phyloP scores from a whole-genome alignment of 345 rosid species.

The Mangifera indica region DNA sequence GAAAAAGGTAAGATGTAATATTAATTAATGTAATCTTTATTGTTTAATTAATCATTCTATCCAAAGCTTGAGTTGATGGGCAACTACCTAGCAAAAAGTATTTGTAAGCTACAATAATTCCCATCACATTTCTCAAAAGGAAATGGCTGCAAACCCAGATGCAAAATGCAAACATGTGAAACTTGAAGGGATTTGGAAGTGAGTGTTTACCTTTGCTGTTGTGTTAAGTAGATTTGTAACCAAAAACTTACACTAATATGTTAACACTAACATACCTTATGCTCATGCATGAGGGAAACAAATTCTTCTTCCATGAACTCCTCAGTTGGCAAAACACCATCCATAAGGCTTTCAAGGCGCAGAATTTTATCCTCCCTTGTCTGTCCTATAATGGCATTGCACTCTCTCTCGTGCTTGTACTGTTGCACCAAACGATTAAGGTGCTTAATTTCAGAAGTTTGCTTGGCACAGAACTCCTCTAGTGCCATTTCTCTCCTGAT shows the following conservation, averaged over 20 bases:
- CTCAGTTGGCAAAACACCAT: conserved; percentile 83
- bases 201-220: neutral
- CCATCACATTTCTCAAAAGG: neutral
- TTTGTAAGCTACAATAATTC: neutral
- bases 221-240: neutral
- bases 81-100: neutral
- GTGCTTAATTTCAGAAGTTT: conserved; percentile 81
- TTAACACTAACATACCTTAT: conserved; percentile 43
- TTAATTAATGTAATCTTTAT: conserved; percentile 5
- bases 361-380: conserved; percentile 90
- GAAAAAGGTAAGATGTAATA: conserved; percentile 23
- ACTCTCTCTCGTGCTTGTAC: conserved; percentile 97
- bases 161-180: neutral
- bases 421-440: conserved; percentile 97
- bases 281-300: conserved; percentile 71
- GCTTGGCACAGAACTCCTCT: conserved; percentile 89
- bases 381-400: conserved; percentile 86
- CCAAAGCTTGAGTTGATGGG: neutral
- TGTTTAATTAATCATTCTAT: neutral
- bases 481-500: conserved; percentile 98
- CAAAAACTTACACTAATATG: no score
- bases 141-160: neutral
- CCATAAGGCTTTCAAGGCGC: conserved; percentile 95
- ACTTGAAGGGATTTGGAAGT: neutral
- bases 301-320: conserved; percentile 89